Conservation (phyloP, 2,329 filamentous ascomycete genomes). For the Sarocladiaceae sp. region DNA sequence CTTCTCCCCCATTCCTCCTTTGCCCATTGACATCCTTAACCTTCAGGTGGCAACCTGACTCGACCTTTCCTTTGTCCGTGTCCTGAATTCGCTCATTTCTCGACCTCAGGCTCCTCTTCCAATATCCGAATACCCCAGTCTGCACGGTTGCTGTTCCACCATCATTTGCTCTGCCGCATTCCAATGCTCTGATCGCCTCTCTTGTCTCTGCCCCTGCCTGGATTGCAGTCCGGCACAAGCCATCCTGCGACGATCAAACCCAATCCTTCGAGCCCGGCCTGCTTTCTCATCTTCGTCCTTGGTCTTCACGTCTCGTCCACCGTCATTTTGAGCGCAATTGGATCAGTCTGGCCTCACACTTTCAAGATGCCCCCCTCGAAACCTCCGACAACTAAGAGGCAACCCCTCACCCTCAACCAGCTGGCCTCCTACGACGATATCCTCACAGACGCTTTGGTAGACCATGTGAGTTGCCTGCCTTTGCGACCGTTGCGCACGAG, state of each 20-base stretch:
- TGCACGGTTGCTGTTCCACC: background rate
- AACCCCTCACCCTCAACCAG: conserved; percentile 77
- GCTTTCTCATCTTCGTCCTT: background rate
- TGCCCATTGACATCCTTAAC: too few species aligned
- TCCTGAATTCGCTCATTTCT: conserved; percentile 8
- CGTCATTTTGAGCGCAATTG: background rate
- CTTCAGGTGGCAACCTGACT: background rate
- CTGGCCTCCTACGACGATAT: conserved; percentile 93
- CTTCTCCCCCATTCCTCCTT: background rate
- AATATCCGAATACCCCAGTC: background rate
- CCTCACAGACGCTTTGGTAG: conserved; percentile 87
- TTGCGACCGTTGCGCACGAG: background rate
- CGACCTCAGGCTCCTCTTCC: conserved; percentile 1
- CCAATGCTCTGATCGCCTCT: background rate
- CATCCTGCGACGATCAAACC: too few species aligned
- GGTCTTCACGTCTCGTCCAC: background rate
- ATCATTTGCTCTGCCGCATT: conserved; percentile 1
- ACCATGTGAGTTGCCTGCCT: conserved; percentile 64
- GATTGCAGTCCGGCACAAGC: conserved; percentile 2
- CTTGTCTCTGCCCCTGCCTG: conserved; percentile 4
- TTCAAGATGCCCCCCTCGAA: conserved; percentile 30
- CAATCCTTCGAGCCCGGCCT: too few species aligned
- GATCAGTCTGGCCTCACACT: background rate
- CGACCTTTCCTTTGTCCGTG: conserved; percentile 4
- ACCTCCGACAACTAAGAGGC: conserved; percentile 45